Evolutionary conservation across 106 monocot species (phyloP).

Genomic region (Phalaenopsis equestris): DNA sequence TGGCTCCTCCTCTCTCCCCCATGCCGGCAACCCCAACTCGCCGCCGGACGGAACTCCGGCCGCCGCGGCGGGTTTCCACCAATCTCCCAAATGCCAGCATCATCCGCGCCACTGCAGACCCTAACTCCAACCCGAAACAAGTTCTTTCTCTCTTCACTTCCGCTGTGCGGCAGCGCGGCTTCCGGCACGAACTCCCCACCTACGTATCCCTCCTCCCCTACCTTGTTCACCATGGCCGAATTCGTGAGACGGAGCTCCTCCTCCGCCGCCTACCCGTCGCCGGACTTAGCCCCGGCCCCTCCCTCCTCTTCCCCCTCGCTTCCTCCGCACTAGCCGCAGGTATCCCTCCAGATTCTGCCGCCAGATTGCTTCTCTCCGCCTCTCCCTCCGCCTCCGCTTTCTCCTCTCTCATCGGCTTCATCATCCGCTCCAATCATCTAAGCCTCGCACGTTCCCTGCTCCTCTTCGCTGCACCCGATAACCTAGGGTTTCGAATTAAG

Average conservation of each 20-base stretch:
- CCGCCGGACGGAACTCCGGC: background rate
- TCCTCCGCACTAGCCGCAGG: background rate
- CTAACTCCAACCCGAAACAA: slow-evolving; percentile 4
- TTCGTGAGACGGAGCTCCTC: background rate
- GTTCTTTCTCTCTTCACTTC: slow-evolving; percentile 9
- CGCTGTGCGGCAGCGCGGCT: slow-evolving; percentile 4
- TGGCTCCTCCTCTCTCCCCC: slow-evolving; percentile 8
- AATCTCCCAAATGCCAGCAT: slow-evolving; percentile 10
- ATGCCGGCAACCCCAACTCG: background rate
- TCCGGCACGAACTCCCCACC: slow-evolving; percentile 8
- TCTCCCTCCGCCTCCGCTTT: background rate
- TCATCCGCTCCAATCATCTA: background rate
- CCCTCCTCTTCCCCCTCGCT: slow-evolving; percentile 4
- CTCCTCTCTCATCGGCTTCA: slow-evolving; percentile 1
- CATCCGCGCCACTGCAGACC: slow-evolving; percentile 4
- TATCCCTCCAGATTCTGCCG: background rate
- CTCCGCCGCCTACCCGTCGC: slow-evolving; percentile 5
- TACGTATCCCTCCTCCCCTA: slow-evolving; percentile 9
- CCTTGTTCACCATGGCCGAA: background rate
- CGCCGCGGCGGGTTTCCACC: background rate
- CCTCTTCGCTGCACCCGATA: background rate
- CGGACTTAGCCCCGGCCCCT: background rate
- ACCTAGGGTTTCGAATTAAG: slow-evolving; percentile 11
- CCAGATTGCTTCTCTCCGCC: background rate
- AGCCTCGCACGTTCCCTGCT: background rate